Evolutionary conservation across 805 yeast species (phyloP).

Genomic region (Ogataea polymorpha): DNA sequence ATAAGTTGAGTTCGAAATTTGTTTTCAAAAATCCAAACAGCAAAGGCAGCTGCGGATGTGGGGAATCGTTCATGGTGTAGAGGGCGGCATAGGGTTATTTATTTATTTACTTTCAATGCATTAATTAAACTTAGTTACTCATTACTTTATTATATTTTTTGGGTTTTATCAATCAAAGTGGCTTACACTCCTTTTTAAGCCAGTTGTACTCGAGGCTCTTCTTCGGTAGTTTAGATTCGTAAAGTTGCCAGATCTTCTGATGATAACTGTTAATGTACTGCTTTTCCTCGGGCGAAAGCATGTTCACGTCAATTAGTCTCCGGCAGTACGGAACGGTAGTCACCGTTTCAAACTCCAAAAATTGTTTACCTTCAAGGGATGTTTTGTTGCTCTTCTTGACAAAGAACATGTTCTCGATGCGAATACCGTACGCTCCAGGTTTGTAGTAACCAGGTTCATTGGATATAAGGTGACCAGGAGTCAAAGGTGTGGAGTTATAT

Average conservation of each 20-base stretch:
- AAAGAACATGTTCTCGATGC: constrained; percentile 51
- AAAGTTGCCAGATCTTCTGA: constrained; percentile 42
- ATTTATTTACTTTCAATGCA: constrained; percentile 5
- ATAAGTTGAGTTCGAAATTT: constrained; percentile 82
- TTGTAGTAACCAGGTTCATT: constrained; percentile 65
- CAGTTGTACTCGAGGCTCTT: constrained; percentile 41
- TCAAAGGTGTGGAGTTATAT: constrained; percentile 42
- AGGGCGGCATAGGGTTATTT: not conserved
- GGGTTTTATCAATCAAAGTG: constrained; percentile 13
- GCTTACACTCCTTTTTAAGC: constrained; percentile 47
- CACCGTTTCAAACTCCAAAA: constrained; percentile 52
- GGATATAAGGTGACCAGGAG: constrained; percentile 53
- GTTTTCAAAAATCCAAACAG: constrained; percentile 95
- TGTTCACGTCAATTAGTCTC: constrained; percentile 43
- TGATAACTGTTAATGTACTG: constrained; percentile 52
- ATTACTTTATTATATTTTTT: not conserved
- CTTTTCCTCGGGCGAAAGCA: constrained; percentile 46
- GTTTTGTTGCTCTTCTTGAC: constrained; percentile 39
- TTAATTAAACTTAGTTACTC: constrained; percentile 3
- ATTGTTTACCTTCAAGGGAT: constrained; percentile 39
- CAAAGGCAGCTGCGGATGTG: constrained; percentile 98
- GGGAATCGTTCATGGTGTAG: constrained; percentile 95
- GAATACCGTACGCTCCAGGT: constrained; percentile 57
- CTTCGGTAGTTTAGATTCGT: constrained; percentile 37
- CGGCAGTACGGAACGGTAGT: constrained; percentile 57